phyloP scores from a whole-genome alignment of 768 basidiomycete genomes.

The Xanthoconium purpureum region DNA sequence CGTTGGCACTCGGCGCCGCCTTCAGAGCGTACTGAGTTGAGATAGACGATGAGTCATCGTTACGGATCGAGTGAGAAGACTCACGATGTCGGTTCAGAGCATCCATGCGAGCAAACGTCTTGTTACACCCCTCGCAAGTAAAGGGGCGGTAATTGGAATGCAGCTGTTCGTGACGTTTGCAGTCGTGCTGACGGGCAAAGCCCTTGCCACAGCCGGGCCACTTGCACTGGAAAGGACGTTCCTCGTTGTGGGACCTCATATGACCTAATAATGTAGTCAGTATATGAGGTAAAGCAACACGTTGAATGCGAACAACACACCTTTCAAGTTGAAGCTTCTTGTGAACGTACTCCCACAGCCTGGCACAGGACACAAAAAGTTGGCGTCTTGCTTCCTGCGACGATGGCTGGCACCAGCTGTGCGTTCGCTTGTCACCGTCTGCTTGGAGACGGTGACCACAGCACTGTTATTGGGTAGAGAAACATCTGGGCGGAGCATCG shows the following conservation, averaged over 20 bases:
- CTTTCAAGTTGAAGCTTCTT: constrained; percentile 90
- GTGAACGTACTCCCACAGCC: constrained; percentile 89
- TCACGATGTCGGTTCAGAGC: constrained; percentile 89
- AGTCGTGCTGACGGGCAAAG: constrained; percentile 93
- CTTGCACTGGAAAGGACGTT: constrained; percentile 91
- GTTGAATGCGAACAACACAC: constrained; percentile 36
- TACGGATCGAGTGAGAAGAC: constrained; percentile 31
- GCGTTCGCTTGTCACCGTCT: constrained; percentile 87
- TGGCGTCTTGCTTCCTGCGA: constrained; percentile 84
- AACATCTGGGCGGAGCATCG: constrained; percentile 25
- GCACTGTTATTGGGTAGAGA: constrained; percentile 5
- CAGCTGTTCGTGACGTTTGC: constrained; percentile 92
- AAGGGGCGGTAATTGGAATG: constrained; percentile 93
- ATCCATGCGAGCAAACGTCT: constrained; percentile 93
- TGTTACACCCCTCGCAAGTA: constrained; percentile 87
- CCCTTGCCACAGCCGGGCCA: constrained; percentile 95
- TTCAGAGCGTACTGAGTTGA: constrained; percentile 64
- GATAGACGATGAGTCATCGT: background rate
- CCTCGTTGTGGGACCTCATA: constrained; percentile 90
- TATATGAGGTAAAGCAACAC: constrained; percentile 8
- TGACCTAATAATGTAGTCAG: constrained; percentile 53
- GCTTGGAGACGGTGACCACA: constrained; percentile 47
- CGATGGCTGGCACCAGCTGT: constrained; percentile 85
- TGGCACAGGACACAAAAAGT: constrained; percentile 77
- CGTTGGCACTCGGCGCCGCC: constrained; percentile 74